Conservation (phyloP, 2,329 filamentous ascomycete genomes). For the Aspergillus terreus region DNA sequence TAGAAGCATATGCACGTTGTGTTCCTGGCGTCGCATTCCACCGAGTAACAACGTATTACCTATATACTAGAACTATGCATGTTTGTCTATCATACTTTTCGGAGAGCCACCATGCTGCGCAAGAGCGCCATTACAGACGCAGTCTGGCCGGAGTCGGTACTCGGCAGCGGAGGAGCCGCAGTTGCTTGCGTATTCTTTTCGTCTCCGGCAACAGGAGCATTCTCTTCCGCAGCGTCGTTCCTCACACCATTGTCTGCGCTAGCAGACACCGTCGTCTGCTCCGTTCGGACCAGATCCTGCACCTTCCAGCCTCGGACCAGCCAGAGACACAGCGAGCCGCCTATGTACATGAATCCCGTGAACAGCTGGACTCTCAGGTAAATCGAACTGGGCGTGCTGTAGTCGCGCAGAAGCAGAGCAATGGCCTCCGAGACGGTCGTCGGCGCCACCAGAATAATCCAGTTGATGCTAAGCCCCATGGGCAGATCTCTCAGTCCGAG, state of each 20-base stretch:
- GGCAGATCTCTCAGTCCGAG: conserved; percentile 58
- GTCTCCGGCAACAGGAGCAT: not conserved
- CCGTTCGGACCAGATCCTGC: conserved; percentile 22
- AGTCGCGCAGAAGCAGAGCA: conserved; percentile 54
- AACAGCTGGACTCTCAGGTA: conserved; percentile 51
- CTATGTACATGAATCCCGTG: conserved; percentile 58
- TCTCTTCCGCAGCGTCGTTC: not conserved
- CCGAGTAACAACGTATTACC: too few relatives aligned
- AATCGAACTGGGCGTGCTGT: conserved; percentile 20
- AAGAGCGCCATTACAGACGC: conserved; percentile 28
- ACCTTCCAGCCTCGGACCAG: conserved; percentile 39
- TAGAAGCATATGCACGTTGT: too few relatives aligned
- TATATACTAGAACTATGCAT: too few relatives aligned
- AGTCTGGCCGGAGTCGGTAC: conserved; percentile 7
- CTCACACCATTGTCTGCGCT: not conserved
- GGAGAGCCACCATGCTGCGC: conserved; percentile 28
- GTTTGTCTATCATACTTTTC: conserved; percentile 17
- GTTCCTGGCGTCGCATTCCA: too few relatives aligned
- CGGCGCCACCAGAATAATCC: conserved; percentile 55
- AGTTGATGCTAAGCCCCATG: conserved; percentile 55
- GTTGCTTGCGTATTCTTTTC: conserved; percentile 10
- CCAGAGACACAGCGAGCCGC: conserved; percentile 48
- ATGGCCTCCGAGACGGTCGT: conserved; percentile 52
- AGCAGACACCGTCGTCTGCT: conserved; percentile 9
- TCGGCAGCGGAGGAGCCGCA: conserved; percentile 4